Percentiles rank a stretch among this genome's conserved stretches.
These are phyloP conservation scores for Citrus mangshanensis DNA, from an alignment of 345 rosid genomes.

Conservation along the genomic window DNA sequence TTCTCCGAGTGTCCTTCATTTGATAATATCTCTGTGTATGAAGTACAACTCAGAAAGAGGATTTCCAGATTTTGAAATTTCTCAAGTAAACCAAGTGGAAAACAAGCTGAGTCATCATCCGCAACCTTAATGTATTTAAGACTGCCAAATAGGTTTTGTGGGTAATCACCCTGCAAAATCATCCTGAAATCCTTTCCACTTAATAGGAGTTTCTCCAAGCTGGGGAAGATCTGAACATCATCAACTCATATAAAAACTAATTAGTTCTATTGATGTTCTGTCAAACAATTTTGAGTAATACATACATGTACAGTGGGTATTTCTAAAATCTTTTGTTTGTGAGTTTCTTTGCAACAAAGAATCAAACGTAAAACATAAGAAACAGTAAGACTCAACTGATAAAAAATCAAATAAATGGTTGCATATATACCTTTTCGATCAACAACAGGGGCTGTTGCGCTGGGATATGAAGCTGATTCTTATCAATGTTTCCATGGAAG, in stretches of 20 bases:
- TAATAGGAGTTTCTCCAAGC: too few relatives aligned
- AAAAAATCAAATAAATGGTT: too few relatives aligned
- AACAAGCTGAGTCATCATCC: not conserved
- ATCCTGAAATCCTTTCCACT: not conserved
- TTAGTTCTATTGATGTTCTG: too few relatives aligned
- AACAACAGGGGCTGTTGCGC: not conserved
- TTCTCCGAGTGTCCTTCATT: not conserved
- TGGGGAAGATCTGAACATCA: too few relatives aligned
- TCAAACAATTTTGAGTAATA: too few relatives aligned
- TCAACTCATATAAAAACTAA: too few relatives aligned
- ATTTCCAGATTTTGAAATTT: constrained; percentile 13
- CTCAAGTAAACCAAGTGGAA: not conserved
- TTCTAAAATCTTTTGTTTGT: too few relatives aligned
- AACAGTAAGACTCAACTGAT: too few relatives aligned
- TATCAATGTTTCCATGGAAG: too few relatives aligned
- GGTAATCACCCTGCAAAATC: not conserved
- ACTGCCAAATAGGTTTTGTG: not conserved
- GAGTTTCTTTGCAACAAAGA: too few relatives aligned
- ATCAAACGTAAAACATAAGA: too few relatives aligned
- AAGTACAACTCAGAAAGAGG: not conserved
- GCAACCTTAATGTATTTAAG: not conserved
- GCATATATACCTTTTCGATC: not conserved
- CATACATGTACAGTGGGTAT: too few relatives aligned
- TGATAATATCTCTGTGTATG: constrained; percentile 2
- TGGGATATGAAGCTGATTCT: not conserved